Evolutionary conservation across 2,329 filamentous ascomycete species (phyloP).

Genomic region (Cephalotrichum gorgonifer): DNA sequence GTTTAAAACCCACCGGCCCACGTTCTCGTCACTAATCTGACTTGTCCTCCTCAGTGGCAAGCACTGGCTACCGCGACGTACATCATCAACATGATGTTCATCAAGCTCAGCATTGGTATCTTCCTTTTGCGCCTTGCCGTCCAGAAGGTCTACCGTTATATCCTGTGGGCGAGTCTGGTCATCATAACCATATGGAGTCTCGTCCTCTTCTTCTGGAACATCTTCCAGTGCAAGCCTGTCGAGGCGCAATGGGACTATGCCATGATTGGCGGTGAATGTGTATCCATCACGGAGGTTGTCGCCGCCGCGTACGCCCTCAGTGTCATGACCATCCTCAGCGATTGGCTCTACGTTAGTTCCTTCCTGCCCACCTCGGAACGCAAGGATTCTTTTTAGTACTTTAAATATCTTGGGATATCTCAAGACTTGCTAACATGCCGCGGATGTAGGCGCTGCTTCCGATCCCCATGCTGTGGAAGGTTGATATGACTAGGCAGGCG

Average conservation of each 20-base stretch:
- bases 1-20: not conserved
- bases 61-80: slow-evolving; percentile 39
- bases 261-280: slow-evolving; percentile 30
- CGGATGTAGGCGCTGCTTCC: slow-evolving; percentile 33
- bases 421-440: slow-evolving; percentile 4
- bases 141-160: slow-evolving; percentile 34
- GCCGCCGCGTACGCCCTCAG: slow-evolving; percentile 40
- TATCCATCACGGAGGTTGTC: slow-evolving; percentile 30
- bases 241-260: slow-evolving; percentile 42
- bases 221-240: slow-evolving; percentile 40
- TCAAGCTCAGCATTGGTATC: slow-evolving; percentile 44
- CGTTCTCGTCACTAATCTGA: not conserved
- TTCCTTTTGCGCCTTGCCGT: slow-evolving; percentile 39
- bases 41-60: slow-evolving; percentile 29
- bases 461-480: slow-evolving; percentile 43
- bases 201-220: slow-evolving; percentile 40
- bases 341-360: slow-evolving; percentile 38
- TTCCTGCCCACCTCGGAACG: not conserved
- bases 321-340: slow-evolving; percentile 40
- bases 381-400: not conserved
- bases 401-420: not conserved
- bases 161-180: slow-evolving; percentile 32
- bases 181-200: slow-evolving; percentile 35
- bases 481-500: slow-evolving; percentile 40
- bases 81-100: slow-evolving; percentile 43